Evolutionary conservation across 148 eudicot genomes (phyloP), one percentile per base, ranked within the genome.

Genomic region (Spergularia marina): DNA sequence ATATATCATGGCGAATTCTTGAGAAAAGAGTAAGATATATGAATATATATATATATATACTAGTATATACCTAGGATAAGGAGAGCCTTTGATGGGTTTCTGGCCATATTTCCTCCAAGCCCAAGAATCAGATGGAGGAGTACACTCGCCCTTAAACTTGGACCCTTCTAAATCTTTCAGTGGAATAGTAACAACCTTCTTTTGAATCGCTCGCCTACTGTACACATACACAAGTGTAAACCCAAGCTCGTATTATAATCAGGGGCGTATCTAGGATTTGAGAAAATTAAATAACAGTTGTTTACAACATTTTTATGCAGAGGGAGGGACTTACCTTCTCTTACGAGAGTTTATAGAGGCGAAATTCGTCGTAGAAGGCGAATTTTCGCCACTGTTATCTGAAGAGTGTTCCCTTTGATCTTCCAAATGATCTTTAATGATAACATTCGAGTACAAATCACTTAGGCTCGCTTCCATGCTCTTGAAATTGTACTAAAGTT

Each of bases 91-190:
- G 82, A 90, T 90, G 36, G 95, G 95, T 65, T 90, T 90, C 71
- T 90, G 95, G 67, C 96, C 96, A 49, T 91, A 91, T 77, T 91
- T 91, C 72, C 96, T 86, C 96, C 96, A 91, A 18, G 96, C 89
- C 96, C 96, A 91, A 2, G 89, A 87, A 86, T 91, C 96, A 7
- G 89, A 86, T 11, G 92, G 96, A 7, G 97, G 97, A 79, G 94
- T 75, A 9, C 79, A 87, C 64, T 92, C 97, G 0, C 91, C 91
- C 70, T 87, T 92, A 10, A 82, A 77, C 67, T 89, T 77, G 1
- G 87, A 84, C 25, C 94, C 94, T 76, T 91, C 89, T 7, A 89
- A 73, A 66, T 89, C 94, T 78, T 81, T 87, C 73, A 91, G 77
- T 0, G 97, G 91, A 72, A 89, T 84, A 0, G 82, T 82, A 41